Base-by-base conservation (phyloP, 2,329 filamentous ascomycete species). In the Venturia nashicola region DNA sequence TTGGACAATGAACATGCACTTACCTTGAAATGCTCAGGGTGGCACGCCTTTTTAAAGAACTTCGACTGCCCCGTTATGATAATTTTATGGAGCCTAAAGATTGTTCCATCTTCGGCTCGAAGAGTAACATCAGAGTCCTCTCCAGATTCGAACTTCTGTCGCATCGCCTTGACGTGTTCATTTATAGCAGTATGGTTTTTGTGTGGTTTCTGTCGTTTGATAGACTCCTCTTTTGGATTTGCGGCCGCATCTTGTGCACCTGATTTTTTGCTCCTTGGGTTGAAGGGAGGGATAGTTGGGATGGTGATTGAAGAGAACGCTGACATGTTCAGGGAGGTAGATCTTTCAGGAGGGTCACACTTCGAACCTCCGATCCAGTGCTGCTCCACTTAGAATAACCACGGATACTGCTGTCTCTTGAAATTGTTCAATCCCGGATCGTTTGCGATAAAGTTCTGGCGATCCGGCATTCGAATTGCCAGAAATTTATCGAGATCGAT, bases 141-240 rank as follows among this genome's bases (percentile, higher is more conserved):
- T 60, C 59, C 59, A 43, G 59, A 39, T 44, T 60, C 59, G 59
- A 42, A 44, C 27, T 57, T 34, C 11, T 57, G 51, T 18, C 51
- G 51, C 51, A 57, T 57, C 7, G 51, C 51, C 18, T 57, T 57
- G 18, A 57, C 51, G 18, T 57, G 51, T 18, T 57, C 51, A n/a
- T 57, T 57, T 18, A 57, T 36, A 8, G 51, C 27, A 32, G 51
- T 57, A 11, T 57, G 32, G 16, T 57, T 57, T 36, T 57, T 57
- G 27, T 57, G 32, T 1, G 51, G 51, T 6, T 57, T 36, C 32
- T 34, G 32, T 36, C 51, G 12, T 12, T 36, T 36, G 18, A 57
- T 27, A 9, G 51, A 57, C 51, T 57, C 51, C 23, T 36, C 16
- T 57, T 36, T 57, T 18, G 32, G 7, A n/a, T n/a, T 18, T 20